These are phyloP conservation scores for Zygoascus bituminiphila DNA, from an alignment of 805 yeast species.

Conservation along the genomic window DNA sequence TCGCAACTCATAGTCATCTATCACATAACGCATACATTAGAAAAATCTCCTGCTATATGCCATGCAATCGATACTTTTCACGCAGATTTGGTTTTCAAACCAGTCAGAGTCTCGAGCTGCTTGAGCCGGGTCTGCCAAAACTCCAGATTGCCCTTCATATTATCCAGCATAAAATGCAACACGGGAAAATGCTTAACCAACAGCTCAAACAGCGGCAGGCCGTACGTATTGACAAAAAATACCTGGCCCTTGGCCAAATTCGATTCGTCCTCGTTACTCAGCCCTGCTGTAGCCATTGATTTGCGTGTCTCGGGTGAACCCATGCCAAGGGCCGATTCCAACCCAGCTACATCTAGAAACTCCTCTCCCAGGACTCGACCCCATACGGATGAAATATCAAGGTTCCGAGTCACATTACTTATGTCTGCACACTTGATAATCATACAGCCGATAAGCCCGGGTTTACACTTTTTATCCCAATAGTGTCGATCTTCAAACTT, in stretches of 20 bases:
- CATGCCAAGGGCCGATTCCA: slow-evolving; percentile 37
- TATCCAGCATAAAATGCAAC: slow-evolving; percentile 17
- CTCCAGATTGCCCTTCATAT: slow-evolving; percentile 14
- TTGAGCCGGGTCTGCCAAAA: slow-evolving; percentile 9
- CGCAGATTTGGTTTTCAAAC: too few species aligned
- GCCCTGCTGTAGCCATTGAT: not conserved
- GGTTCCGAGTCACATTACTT: slow-evolving; percentile 81
- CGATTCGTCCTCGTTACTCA: not conserved
- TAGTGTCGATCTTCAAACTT: slow-evolving; percentile 23
- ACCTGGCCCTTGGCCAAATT: slow-evolving; percentile 61
- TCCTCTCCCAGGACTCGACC: slow-evolving; percentile 73
- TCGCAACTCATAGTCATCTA: too few species aligned
- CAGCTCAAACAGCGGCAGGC: slow-evolving; percentile 62
- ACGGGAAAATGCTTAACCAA: slow-evolving; percentile 52
- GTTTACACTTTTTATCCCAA: not conserved
- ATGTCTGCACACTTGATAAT: slow-evolving; percentile 93
- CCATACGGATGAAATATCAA: slow-evolving; percentile 75
- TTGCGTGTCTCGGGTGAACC: not conserved
- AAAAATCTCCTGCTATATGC: too few species aligned
- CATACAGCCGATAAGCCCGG: slow-evolving; percentile 32
- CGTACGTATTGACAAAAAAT: slow-evolving; percentile 77
- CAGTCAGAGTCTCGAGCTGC: too few species aligned
- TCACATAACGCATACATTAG: too few species aligned
- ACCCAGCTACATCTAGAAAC: slow-evolving; percentile 53
- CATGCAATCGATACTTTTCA: too few species aligned